Percentiles rank a stretch among this genome's conserved stretches.
Evolutionary conservation across 2,329 filamentous ascomycete genomes (phyloP).

Genomic region (Ophiostoma populinum): DNA sequence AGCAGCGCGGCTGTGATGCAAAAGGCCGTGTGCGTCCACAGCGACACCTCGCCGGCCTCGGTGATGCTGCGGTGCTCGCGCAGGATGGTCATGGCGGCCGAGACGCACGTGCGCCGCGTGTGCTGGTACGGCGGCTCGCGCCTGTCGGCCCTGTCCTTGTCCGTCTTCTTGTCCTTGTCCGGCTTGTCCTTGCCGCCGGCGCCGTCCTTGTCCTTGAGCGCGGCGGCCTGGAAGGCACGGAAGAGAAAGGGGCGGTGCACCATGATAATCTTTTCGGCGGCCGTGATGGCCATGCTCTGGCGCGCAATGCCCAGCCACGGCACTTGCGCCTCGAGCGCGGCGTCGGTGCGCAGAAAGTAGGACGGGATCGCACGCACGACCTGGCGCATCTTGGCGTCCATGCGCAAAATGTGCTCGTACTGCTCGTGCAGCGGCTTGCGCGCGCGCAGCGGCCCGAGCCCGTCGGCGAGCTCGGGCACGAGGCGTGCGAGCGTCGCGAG

Average conservation of each 20-base stretch:
- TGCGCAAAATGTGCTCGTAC: slow-evolving; percentile 18
- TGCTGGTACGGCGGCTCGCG: slow-evolving; percentile 14
- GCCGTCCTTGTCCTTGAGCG: not conserved
- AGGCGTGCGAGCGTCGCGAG: slow-evolving; percentile 16
- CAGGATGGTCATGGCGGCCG: slow-evolving; percentile 20
- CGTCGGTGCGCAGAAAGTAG: slow-evolving; percentile 15
- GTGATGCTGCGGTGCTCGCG: slow-evolving; percentile 13
- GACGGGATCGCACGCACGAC: slow-evolving; percentile 17
- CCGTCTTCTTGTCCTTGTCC: no score
- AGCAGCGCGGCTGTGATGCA: slow-evolving; percentile 14
- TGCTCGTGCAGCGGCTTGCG: slow-evolving; percentile 16
- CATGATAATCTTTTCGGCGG: slow-evolving; percentile 23
- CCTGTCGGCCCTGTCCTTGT: no score
- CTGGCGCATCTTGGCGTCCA: slow-evolving; percentile 18
- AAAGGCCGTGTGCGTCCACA: slow-evolving; percentile 16
- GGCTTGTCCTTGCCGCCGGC: not conserved
- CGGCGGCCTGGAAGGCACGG: slow-evolving; percentile 15
- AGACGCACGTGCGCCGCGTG: slow-evolving; percentile 19
- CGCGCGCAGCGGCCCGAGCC: slow-evolving; percentile 17
- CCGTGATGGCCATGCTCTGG: slow-evolving; percentile 20
- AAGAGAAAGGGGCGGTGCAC: slow-evolving; percentile 21
- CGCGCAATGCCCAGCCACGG: slow-evolving; percentile 19
- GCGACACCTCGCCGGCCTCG: slow-evolving; percentile 10
- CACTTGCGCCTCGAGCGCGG: slow-evolving; percentile 12
- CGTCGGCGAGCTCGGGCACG: slow-evolving; percentile 17